Evolutionary conservation across 2,329 filamentous ascomycete species (phyloP).

Genomic region (Aspergillus tubingensis): DNA sequence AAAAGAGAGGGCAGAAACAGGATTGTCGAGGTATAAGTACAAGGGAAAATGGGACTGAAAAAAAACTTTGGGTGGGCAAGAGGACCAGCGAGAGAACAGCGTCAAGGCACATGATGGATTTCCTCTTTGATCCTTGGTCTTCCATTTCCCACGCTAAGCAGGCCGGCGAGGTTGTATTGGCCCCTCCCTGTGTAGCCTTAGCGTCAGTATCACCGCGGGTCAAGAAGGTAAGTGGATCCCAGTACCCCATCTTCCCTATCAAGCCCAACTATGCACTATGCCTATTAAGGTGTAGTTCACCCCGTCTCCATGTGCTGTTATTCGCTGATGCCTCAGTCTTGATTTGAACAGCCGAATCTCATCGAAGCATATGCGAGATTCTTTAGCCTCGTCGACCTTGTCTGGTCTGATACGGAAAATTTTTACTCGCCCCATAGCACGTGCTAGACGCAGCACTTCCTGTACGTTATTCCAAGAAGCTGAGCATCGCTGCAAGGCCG

Average conservation of each 20-base stretch:
- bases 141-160: background rate
- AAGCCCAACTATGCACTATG: background rate
- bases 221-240: background rate
- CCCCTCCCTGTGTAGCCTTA: constrained; percentile 5
- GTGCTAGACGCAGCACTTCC: background rate
- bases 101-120: constrained; percentile 3
- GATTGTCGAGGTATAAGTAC: background rate
- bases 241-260: constrained; percentile 4
- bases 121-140: constrained; percentile 6
- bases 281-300: background rate
- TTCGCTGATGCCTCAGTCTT: background rate
- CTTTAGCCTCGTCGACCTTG: background rate
- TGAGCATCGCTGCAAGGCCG: background rate
- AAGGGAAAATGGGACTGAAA: background rate
- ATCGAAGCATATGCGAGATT: constrained; percentile 1
- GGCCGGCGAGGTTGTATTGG: constrained; percentile 5
- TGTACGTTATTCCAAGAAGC: background rate
- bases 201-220: constrained; percentile 3
- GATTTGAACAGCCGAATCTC: constrained; percentile 2
- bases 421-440: background rate
- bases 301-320: background rate
- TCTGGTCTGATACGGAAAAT: background rate
- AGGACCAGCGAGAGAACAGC: background rate
- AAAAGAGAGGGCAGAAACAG: background rate
- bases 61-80: background rate